Evolutionary conservation across 2,329 filamentous ascomycete species (phyloP).

Genomic region (Arthrobotrys conoides): DNA sequence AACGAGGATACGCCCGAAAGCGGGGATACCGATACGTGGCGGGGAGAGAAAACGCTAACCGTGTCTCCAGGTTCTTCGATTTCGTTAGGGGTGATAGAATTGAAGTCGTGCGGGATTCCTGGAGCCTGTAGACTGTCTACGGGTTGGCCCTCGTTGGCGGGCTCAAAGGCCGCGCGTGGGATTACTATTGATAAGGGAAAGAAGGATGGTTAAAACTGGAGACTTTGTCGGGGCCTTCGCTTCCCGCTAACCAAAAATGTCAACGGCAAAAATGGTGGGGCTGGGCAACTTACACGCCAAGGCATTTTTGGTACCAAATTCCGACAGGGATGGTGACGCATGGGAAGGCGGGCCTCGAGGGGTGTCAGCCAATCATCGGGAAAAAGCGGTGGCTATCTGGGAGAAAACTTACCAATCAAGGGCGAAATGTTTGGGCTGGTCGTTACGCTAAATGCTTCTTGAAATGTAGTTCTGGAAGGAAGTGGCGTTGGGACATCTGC

Average conservation of each 20-base stretch:
- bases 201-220: constrained; percentile 38
- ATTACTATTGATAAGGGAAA: constrained; percentile 48
- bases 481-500: constrained; percentile 6
- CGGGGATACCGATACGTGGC: constrained; percentile 16
- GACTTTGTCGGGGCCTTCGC: constrained; percentile 5
- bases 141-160: constrained; percentile 42
- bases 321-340: constrained; percentile 55
- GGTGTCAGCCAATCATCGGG: constrained; percentile 43
- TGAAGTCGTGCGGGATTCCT: constrained; percentile 32
- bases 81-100: constrained; percentile 57
- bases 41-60: constrained; percentile 25
- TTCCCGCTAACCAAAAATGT: constrained; percentile 39
- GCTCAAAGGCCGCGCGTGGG: constrained; percentile 54
- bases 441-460: constrained; percentile 35
- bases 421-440: not conserved
- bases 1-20: constrained; percentile 33
- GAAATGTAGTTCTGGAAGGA: not conserved
- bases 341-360: constrained; percentile 2
- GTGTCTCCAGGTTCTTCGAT: constrained; percentile 53
- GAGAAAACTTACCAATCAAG: constrained; percentile 42
- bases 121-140: constrained; percentile 42
- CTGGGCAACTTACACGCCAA: constrained; percentile 58
- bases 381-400: not conserved
- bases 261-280: constrained; percentile 40
- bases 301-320: constrained; percentile 26